Percentiles rank a stretch among this genome's conserved stretches.
Conservation (phyloP, 345 rosid genomes). For the Cardamine resedifolia region DNA sequence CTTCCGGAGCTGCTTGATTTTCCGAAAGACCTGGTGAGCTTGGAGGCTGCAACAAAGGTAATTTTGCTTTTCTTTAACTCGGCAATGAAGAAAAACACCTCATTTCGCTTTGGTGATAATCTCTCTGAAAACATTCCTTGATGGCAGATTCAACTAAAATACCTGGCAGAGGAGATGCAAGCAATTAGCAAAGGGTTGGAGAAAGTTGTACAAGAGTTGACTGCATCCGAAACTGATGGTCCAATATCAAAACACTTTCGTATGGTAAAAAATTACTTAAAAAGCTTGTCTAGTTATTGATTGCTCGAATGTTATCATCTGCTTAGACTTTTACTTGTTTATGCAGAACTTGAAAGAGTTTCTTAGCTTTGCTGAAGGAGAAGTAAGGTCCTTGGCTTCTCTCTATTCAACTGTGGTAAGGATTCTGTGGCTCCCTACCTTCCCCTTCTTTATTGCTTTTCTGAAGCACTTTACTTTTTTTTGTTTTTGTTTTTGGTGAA, state of each 20-base stretch:
- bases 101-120: not conserved
- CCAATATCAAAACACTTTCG: slow-evolving; percentile 51
- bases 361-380: slow-evolving; percentile 71
- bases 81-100: not conserved
- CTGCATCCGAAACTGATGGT: slow-evolving; percentile 64
- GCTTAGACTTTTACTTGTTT: slow-evolving; percentile 36
- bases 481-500: not conserved
- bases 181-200: slow-evolving; percentile 85
- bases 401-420: slow-evolving; percentile 74
- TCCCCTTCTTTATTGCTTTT: slow-evolving; percentile 20
- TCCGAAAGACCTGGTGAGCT: slow-evolving; percentile 60
- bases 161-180: slow-evolving; percentile 91
- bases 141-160: slow-evolving; percentile 73
- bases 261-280: slow-evolving; percentile 43
- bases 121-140: slow-evolving; percentile 16
- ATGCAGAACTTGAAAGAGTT: slow-evolving; percentile 69
- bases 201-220: slow-evolving; percentile 67
- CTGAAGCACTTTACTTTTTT: not conserved
- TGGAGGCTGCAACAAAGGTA: slow-evolving; percentile 81
- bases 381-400: slow-evolving; percentile 67
- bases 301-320: slow-evolving; percentile 6
- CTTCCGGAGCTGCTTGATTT: slow-evolving; percentile 70
- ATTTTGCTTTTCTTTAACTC: not conserved
- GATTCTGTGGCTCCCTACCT: slow-evolving; percentile 6
- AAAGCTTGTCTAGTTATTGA: slow-evolving; percentile 1